phyloP scores from a whole-genome alignment of 805 yeast genomes.

The Priceomyces carsonii region DNA sequence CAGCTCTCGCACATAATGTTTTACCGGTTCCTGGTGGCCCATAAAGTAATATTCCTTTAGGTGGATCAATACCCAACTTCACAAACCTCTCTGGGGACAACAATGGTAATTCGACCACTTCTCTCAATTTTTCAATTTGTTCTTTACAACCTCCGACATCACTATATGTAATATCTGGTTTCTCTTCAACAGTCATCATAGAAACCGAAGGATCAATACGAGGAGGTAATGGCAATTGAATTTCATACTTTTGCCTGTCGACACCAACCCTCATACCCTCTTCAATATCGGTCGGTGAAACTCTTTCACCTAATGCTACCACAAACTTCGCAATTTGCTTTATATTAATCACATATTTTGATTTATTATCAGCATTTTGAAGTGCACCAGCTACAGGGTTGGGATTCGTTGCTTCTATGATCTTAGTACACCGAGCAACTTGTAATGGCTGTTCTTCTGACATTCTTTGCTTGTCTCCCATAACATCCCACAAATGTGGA shows the following conservation, averaged over 20 bases:
- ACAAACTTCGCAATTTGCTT: conserved; percentile 98
- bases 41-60: conserved; percentile 92
- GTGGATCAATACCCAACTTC: conserved; percentile 96
- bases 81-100: conserved; percentile 96
- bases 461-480: conserved; percentile 93
- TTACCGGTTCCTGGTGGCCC: conserved; percentile 99
- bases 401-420: conserved; percentile 63
- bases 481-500: conserved; percentile 95
- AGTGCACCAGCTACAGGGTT: conserved; percentile 32
- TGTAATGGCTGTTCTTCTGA: conserved; percentile 94
- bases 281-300: conserved; percentile 97
- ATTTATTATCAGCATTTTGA: conserved; percentile 74
- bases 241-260: conserved; percentile 94
- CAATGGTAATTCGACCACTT: conserved; percentile 92
- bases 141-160: conserved; percentile 99
- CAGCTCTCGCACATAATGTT: conserved; percentile 97
- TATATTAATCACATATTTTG: conserved; percentile 92
- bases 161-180: conserved; percentile 97
- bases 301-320: conserved; percentile 94
- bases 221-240: conserved; percentile 96
- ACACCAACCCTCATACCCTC: conserved; percentile 99
- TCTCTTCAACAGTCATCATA: conserved; percentile 99
- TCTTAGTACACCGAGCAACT: conserved; percentile 98
- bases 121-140: conserved; percentile 94
- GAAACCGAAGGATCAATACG: conserved; percentile 97